phyloP scores from a whole-genome alignment of 2,329 filamentous ascomycete species.

The Nectriaceae sp. region DNA sequence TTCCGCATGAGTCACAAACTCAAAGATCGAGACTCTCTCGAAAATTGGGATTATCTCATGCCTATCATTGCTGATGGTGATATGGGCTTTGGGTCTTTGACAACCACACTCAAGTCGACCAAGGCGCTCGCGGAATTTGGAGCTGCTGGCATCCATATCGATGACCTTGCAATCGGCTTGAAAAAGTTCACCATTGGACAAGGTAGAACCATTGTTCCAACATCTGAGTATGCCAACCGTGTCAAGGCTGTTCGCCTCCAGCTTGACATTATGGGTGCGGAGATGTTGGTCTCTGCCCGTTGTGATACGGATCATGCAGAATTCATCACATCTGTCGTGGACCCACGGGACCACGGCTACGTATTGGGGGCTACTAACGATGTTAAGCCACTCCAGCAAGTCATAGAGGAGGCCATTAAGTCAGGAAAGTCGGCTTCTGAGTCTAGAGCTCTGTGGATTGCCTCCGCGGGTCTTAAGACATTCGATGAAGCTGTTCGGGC shows the following conservation, averaged over 20 bases:
- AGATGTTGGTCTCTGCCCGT: constrained; percentile 39
- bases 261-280: constrained; percentile 42
- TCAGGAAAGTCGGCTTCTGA: constrained; percentile 29
- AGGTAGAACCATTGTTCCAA: constrained; percentile 41
- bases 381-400: constrained; percentile 10
- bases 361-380: constrained; percentile 38
- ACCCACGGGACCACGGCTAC: constrained; percentile 40
- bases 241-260: constrained; percentile 39
- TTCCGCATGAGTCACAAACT: constrained; percentile 34
- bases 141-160: constrained; percentile 45
- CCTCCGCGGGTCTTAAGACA: constrained; percentile 30
- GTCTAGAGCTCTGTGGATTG: constrained; percentile 33
- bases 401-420: constrained; percentile 4
- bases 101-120: constrained; percentile 41
- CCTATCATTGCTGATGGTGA: constrained; percentile 45
- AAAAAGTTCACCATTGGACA: constrained; percentile 47
- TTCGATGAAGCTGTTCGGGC: constrained; percentile 38
- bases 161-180: constrained; percentile 31
- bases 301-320: constrained; percentile 40
- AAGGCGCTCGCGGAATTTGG: constrained; percentile 42
- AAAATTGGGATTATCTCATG: constrained; percentile 40
- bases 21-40: constrained; percentile 32
- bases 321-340: constrained; percentile 39
- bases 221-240: constrained; percentile 38
- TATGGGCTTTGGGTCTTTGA: constrained; percentile 44